These are phyloP conservation scores for Jacaranda mimosifolia DNA, from an alignment of 257 asterid species.

Conservation along the genomic window DNA sequence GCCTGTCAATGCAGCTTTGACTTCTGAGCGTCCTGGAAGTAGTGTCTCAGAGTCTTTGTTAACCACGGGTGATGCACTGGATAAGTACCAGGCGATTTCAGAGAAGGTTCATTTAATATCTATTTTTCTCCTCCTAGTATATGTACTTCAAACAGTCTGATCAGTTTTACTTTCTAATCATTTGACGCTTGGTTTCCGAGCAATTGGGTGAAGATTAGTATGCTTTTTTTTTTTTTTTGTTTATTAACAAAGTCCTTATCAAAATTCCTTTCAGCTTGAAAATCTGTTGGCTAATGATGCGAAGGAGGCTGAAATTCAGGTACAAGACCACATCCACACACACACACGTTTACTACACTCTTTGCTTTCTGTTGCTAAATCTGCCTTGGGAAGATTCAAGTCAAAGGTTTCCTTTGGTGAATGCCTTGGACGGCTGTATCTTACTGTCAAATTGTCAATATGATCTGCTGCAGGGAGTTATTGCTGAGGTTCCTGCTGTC, in stretches of 20 bases:
- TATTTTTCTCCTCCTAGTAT: conserved; percentile 7
- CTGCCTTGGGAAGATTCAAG: background rate
- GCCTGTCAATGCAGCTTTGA: conserved; percentile 58
- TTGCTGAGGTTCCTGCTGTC: conserved; percentile 94
- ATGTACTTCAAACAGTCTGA: conserved; percentile 4
- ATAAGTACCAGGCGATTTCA: conserved; percentile 80
- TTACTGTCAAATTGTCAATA: background rate
- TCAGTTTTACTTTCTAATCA: background rate
- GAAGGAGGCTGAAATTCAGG: conserved; percentile 87
- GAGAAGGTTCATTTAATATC: conserved; percentile 71
- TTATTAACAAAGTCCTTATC: conserved; percentile 36
- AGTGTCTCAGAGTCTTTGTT: conserved; percentile 65
- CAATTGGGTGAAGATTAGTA: background rate
- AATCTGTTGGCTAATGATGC: conserved; percentile 66
- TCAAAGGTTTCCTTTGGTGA: background rate
- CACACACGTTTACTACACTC: conserved; percentile 8
- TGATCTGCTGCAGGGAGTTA: conserved; percentile 61
- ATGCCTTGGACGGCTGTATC: background rate
- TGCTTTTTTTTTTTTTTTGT: conserved; percentile 26
- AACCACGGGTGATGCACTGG: conserved; percentile 91
- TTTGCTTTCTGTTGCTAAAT: background rate
- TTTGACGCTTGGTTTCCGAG: conserved; percentile 5
- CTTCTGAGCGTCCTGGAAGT: conserved; percentile 72
- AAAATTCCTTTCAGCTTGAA: conserved; percentile 72
- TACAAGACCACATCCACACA: conserved; percentile 28